Conservation (phyloP, 148 eudicot species). For the Salicornia ramosissima region DNA sequence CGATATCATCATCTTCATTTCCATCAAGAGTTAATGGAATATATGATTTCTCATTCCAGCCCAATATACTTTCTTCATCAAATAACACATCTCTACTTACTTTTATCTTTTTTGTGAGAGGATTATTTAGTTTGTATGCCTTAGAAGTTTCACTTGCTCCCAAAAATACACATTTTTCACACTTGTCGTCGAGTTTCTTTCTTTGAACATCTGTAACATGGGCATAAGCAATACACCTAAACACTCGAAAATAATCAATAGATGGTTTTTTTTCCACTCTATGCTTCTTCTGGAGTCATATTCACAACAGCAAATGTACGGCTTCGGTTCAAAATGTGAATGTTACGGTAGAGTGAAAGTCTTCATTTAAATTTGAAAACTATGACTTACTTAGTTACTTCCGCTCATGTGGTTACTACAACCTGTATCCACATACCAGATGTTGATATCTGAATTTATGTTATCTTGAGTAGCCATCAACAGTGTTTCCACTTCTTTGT, state of each 20-base stretch:
- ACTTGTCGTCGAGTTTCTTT: too few relatives aligned
- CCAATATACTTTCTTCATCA: too few relatives aligned
- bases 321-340: conserved; percentile 9
- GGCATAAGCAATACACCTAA: too few relatives aligned
- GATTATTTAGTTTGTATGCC: neutral
- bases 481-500: too few relatives aligned
- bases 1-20: neutral
- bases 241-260: neutral
- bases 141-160: neutral
- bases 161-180: too few relatives aligned
- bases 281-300: conserved; percentile 12
- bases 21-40: conserved; percentile 1
- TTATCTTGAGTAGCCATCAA: too few relatives aligned
- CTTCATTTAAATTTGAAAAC: too few relatives aligned
- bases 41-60: neutral
- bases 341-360: neutral
- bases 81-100: neutral
- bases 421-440: too few relatives aligned
- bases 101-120: neutral
- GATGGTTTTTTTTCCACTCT: conserved; percentile 1
- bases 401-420: too few relatives aligned
- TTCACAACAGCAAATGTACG: conserved; percentile 4
- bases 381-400: too few relatives aligned
- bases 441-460: too few relatives aligned
- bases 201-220: too few relatives aligned